Evolutionary conservation across 1,139 yeast species (phyloP), one percentile per base, ranked within the genome.

Genomic region (Scheffersomyces segobiensis): DNA sequence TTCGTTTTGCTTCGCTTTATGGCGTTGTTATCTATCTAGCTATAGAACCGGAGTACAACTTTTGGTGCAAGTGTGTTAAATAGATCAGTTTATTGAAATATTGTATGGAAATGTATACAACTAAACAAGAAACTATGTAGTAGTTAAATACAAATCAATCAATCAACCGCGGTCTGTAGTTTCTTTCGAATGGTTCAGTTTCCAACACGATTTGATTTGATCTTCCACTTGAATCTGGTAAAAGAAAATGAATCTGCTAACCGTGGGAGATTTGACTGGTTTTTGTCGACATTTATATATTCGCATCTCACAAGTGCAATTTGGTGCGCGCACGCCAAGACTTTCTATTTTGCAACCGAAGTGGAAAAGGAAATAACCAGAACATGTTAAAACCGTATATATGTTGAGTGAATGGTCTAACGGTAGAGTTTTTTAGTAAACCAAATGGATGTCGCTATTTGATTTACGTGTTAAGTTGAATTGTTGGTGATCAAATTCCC

Each of bases 41-140:
- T 62, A 61, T 57, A 57, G 62, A 61, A 59, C 57, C 56, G 58
- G 56, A 62, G 63, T 55, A 56, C 55, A 56, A 50, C 53, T 22
- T 46, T 52, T 26, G 42, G 42, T 32, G 42, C 42, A 32, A 32
- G 42, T 32, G 42, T 32, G 54, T 47, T 49, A 52, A 18, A 24
- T 32, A 50, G 57, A 56, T 56, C 54, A 62, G 65, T 68, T 66
- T 67, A 67, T 67, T 66, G 68, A 64, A 55, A 51, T 48, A 21
- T 20, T 54, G 59, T 63, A 63, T 60, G 65, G 60, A 61, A 56
- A 22, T 58, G 65, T 65, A 64, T 65, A 64, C 61, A 66, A 63
- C 69, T 67, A 66, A 66, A 66, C 69, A 64, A 62, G 50, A 48
- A 20, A 51, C 65, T 64, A 63, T 64, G 62, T 62, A 62, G 60